Base-by-base conservation (phyloP, 2,329 filamentous ascomycete species). In the Remersonia thermophila region DNA sequence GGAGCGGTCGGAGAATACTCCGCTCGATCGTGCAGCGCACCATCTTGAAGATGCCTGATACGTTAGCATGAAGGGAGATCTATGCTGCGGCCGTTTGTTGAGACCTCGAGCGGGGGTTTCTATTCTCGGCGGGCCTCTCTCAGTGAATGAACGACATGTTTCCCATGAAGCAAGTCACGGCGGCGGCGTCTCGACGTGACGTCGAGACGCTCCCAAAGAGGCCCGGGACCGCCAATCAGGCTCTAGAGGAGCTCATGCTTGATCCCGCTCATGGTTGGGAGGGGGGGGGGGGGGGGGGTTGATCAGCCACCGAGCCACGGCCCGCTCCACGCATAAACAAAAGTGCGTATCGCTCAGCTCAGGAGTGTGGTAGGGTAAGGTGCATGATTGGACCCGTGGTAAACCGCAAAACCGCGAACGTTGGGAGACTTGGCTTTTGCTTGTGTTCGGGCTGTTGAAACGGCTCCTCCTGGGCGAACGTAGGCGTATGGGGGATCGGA, bases 141-240 rank as follows among this genome's bases (percentile, higher is more conserved):
- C 20, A 29, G 18, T 27, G 20, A 5, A 9, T 23, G 20, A 23
- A 15, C 27, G 32, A 31, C 33, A 27, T 30, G 35, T 13, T 32
- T 12, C 14, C 13, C 31, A 17, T 32, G 20, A 27, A 18, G 26
- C 35, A 32, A 35, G 27, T n/a, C 33, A n/a, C n/a, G n/a, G n/a
- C n/a, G n/a, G n/a, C n/a, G n/a, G n/a, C n/a, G n/a, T n/a, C n/a
- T n/a, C n/a, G n/a, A n/a, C n/a, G n/a, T n/a, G 11, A 18, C 32
- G 37, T 16, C 35, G 16, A 31, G 10, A 38, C 15, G 12, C n/a
- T 26, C 27, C 12, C 27, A 23, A 40, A 20, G 12, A 25, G 13
- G 4, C 11, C 41, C 38, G 36, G 42, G 37, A 39, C 18, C 38
- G 16, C 49, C 47, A 52, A 51, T 50, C 45, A 50, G 27, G 29